phyloP scores from a whole-genome alignment of 1,284 basidiomycete genomes.

The Erythrobasidium hasegawianum region DNA sequence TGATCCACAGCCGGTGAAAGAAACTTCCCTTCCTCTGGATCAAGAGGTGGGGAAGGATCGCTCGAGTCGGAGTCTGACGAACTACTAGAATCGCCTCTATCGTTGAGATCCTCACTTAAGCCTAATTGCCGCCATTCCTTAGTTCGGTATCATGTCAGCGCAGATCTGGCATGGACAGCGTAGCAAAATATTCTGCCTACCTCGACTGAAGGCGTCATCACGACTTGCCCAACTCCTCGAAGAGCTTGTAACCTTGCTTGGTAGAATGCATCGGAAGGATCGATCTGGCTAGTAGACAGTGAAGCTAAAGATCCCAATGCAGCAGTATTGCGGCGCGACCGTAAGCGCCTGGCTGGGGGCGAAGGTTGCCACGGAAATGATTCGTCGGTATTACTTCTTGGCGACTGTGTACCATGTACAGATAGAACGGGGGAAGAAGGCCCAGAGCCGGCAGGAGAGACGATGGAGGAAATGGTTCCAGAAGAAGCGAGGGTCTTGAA shows the following conservation, averaged over 20 bases:
- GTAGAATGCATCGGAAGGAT: slow-evolving; percentile 36
- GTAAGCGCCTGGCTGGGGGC: not conserved
- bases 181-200: slow-evolving; percentile 2
- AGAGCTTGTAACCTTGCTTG: slow-evolving; percentile 37
- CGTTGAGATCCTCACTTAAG: slow-evolving; percentile 31
- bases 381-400: slow-evolving; percentile 3
- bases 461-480: not conserved
- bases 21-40: not conserved
- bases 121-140: slow-evolving; percentile 41
- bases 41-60: not conserved
- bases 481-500: slow-evolving; percentile 36
- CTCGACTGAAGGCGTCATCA: slow-evolving; percentile 33
- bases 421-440: slow-evolving; percentile 14
- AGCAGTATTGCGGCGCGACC: not conserved
- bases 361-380: slow-evolving; percentile 8
- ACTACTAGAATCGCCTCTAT: slow-evolving; percentile 29
- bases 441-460: slow-evolving; percentile 5
- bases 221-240: slow-evolving; percentile 25
- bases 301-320: slow-evolving; percentile 7
- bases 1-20: not conserved
- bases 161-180: not conserved
- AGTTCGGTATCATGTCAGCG: not conserved
- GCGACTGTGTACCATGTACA: not conserved
- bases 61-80: slow-evolving; percentile 16
- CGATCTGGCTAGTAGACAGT: slow-evolving; percentile 13